Evolutionary conservation across 768 basidiomycete genomes (phyloP), one percentile per base, ranked within the genome.

Genomic region (Strobilomyces echinocephalus): DNA sequence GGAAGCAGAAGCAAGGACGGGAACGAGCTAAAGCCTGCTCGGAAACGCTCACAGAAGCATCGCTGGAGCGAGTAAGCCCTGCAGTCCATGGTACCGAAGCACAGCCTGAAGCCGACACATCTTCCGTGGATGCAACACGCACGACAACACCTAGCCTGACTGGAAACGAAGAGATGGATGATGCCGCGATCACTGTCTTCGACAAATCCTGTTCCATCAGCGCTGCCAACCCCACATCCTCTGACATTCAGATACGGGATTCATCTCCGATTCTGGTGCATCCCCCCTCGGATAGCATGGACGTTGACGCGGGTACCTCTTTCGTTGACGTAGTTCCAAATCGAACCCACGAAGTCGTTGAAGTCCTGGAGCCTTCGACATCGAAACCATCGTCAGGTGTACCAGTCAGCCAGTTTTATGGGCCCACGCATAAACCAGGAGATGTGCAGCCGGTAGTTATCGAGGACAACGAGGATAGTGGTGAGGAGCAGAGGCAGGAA

Each of bases 401-500:
- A 39, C 57, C 66, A 4, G 24, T 46, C n/a, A 5, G 20, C 15
- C 59, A 40, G n/a, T 69, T 69, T 43, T 72, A 72, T 48, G 54
- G 44, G n/a, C 1, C 56, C 12, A 5, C 10, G 7, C 30, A 43
- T 30, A 55, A 44, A 33, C 28, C 52, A 18, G 49, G 33, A 16
- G 42, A 40, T 5, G 40, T 33, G 15, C 31, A 50, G 33, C 33
- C 52, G 7, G 46, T 52, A n/a, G 53, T 45, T 34, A 30, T 52
- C 9, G 38, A 33, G 18, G 65, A 70, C 41, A 60, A 53, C 8
- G 69, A 69, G 39, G 67, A 71, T 39, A 54, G 56, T 42, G 45
- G 52, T 24, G 68, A 66, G 31, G 70, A 70, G 30, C 64, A 60
- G 42, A 58, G 60, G 26, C 70, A 70, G 39, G 69, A 70, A 53